Evolutionary conservation across 441 rosid species (phyloP).

Genomic region (Croton setiger): DNA sequence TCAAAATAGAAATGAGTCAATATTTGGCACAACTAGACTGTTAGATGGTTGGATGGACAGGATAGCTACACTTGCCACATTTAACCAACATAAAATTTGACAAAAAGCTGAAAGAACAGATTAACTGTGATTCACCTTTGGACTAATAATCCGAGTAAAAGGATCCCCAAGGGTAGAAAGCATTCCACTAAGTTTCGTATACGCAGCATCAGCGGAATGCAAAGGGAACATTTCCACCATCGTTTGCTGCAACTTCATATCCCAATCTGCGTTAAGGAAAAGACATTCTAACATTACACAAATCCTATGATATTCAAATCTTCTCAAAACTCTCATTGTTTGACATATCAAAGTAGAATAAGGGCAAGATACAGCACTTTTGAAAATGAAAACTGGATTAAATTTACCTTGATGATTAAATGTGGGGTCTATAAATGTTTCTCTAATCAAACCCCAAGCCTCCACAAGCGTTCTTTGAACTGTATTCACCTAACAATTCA

Average conservation of each 20-base stretch:
- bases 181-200: slow-evolving; percentile 68
- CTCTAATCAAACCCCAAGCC: slow-evolving; percentile 92
- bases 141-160: slow-evolving; percentile 82
- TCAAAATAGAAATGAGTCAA: neutral
- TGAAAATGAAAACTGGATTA: neutral
- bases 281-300: neutral
- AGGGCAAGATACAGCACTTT: too few species aligned
- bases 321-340: neutral
- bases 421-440: slow-evolving; percentile 82
- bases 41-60: neutral
- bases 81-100: neutral
- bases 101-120: neutral
- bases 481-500: slow-evolving; percentile 58
- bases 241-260: slow-evolving; percentile 77
- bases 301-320: neutral
- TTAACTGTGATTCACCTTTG: slow-evolving; percentile 47
- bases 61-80: neutral
- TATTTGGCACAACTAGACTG: neutral
- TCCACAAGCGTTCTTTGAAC: slow-evolving; percentile 93
- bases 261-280: slow-evolving; percentile 68
- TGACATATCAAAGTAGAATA: neutral
- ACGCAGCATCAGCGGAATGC: slow-evolving; percentile 81
- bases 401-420: slow-evolving; percentile 78
- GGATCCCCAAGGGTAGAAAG: slow-evolving; percentile 96
- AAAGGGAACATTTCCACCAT: slow-evolving; percentile 92